Evolutionary conservation across 371 early-diverging fungal species (phyloP), one percentile per base, ranked within the genome.

Genomic region (Rhizopus arrhizus): DNA sequence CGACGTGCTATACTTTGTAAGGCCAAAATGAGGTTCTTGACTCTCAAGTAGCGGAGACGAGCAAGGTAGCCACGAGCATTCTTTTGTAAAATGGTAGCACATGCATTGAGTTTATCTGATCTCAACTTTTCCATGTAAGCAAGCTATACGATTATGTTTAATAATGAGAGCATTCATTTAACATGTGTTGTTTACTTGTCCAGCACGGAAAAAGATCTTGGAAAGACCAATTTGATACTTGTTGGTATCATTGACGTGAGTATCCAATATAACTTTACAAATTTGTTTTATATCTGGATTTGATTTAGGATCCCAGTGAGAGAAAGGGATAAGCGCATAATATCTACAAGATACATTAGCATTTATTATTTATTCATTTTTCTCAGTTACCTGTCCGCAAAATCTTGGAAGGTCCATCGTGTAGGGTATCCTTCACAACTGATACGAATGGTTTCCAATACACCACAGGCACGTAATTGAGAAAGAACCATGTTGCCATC

Each of bases 401-500:
- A 99, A 62, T 99, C 99, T 46, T 84, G 82, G 77, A 93, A 96
- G n/a, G 88, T 84, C 83, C 95, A 89, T 32, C 98, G 86, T 3
- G 92, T 87, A 11, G 99, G 99, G 74, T 98, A 99, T n/a, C 99
- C 99, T 33, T 94, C 95, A 70, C 98, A 94, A 70, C 92, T 91
- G 74, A 99, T 99, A 41, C 97, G 90, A 65, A 99, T 99, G 4
- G 99, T 99, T 79, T 99, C 99, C 28, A 99, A 74, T 12, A 99
- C 99, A 86, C 99, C 99, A 82, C 99, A 99, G 29, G 99, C 99
- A 53, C 96, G 89, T 45, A 99, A 74, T 76, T 99, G 99, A 31
- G 91, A 78, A 2, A 99, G 81, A 6, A 99, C 97, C 88, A 96
- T 90, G 31, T 84, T 87, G 16, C 94, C 88, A 60, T 99, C 97